A percentile compares a stretch with the other conserved stretches of the same genome.
Conservation (phyloP, 495 filamentous ascomycete species). For the Neurospora pannonica region DNA sequence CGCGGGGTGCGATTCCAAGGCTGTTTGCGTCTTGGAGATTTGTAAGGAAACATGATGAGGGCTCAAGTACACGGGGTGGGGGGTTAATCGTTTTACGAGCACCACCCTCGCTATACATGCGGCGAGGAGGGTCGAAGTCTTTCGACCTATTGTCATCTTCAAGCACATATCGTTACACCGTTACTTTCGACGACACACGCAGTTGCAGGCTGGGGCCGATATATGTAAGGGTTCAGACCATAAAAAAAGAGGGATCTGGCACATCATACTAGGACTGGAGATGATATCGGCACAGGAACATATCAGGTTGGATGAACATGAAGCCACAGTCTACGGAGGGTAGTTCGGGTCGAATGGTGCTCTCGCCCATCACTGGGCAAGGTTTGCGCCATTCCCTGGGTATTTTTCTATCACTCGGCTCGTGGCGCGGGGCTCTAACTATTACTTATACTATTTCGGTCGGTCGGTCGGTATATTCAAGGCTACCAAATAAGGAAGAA, state of each 20-base stretch:
- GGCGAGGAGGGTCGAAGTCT: neutral
- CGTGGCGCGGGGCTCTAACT: neutral
- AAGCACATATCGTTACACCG: neutral
- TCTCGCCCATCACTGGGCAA: neutral
- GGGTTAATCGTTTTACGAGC: neutral
- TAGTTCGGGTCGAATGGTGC: neutral
- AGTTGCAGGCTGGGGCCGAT: neutral
- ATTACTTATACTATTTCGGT: neutral
- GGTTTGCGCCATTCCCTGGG: neutral
- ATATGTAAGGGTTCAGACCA: neutral
- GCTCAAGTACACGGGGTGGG: neutral
- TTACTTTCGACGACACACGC: neutral
- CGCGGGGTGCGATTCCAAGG: neutral
- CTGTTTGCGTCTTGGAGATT: neutral
- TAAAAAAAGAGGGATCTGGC: neutral
- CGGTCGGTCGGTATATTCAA: neutral
- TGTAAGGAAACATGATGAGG: neutral
- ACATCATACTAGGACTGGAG: neutral
- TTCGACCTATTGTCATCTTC: neutral
- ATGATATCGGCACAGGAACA: neutral
- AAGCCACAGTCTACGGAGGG: neutral
- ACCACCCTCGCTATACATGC: neutral
- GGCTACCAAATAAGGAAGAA: neutral
- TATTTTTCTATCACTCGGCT: neutral
- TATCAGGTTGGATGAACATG: neutral